These are phyloP conservation scores for Plasmodium reichenowi DNA, from an alignment of 169 alveolate species.

Conservation along the genomic window DNA sequence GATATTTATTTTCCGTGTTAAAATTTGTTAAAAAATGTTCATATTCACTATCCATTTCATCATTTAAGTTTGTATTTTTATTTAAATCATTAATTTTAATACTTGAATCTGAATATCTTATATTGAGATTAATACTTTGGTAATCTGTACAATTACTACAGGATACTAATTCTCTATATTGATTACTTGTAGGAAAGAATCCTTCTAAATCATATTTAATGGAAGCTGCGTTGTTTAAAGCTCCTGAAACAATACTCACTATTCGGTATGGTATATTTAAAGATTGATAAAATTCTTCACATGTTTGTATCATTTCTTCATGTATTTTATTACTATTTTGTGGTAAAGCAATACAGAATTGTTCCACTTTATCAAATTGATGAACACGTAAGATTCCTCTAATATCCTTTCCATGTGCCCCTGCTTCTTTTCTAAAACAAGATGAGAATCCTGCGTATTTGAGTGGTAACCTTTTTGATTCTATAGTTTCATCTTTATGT, in stretches of 20 bases:
- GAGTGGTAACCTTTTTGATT: constrained; percentile 90
- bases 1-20: constrained; percentile 83
- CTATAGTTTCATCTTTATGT: constrained; percentile 91
- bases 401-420: constrained; percentile 99
- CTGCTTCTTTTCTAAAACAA: constrained; percentile 99
- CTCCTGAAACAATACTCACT: constrained; percentile 98
- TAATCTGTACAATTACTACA: constrained; percentile 99
- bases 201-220: constrained; percentile 99
- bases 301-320: constrained; percentile 95
- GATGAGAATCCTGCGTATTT: constrained; percentile 97
- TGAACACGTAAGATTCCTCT: constrained; percentile 99
- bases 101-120: constrained; percentile 80
- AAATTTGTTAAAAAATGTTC: constrained; percentile 88
- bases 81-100: constrained; percentile 10
- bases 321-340: constrained; percentile 91
- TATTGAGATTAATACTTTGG: constrained; percentile 89
- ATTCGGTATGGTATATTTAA: constrained; percentile 97
- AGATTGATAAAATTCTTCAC: constrained; percentile 97
- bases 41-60: constrained; percentile 88
- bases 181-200: constrained; percentile 98
- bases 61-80: neutral
- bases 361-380: constrained; percentile 99
- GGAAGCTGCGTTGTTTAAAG: constrained; percentile 99
- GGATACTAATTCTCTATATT: constrained; percentile 97
- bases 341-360: constrained; percentile 96